Evolutionary conservation across 2,329 filamentous ascomycete genomes (phyloP), one percentile per base, ranked within the genome.

Genomic region (Rhytidhysteron rufulum): DNA sequence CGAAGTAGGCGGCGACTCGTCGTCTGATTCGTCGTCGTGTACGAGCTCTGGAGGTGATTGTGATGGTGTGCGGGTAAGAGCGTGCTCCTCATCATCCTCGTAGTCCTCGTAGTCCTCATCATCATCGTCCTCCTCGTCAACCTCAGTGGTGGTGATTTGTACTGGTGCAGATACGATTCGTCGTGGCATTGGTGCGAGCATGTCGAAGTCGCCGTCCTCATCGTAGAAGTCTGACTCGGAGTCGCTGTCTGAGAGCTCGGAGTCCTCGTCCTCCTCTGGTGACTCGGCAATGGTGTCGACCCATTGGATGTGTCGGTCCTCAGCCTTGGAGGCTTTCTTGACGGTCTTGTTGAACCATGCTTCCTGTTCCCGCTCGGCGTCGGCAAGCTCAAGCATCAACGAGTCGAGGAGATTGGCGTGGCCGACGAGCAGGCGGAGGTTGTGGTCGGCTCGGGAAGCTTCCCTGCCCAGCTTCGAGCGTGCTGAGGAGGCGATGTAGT

Each of bases 381-480:
- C 88, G 68, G 89, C 86, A 44, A 98, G 86, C 54, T 93, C 80
- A 47, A 83, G 67, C 93, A 97, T 97, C 63, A 98, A 75, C 30
- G 84, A 85, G 73, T 98, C 93, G 67, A 98, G 87, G 34, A 97
- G 85, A 78, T 97, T 98, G 74, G 93, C 93, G 71, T 98, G 93
- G 60, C 91, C 93, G 57, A 98, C 93, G 45, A 98, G 85, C 33
- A 94, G 82, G 63, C 91, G 84, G 49, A 98, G 86, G 75, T 97
- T 83, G 78, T 97, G 93, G 66, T 97, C 91, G 58, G 88, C 77
- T 60, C 85, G 85, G 69, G 83, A 82, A 74, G 93, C 93, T 74
- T 97, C 91, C 50, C 79, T 80, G 52, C 89, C 89, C 63, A 98
- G 89, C 88, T 98, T 98, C 58, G 84, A 85, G 68, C 93, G 83